Evolutionary conservation across 352 stramenopile genomes (phyloP).

Genomic region (Thalassiosira livingstoniorum): DNA sequence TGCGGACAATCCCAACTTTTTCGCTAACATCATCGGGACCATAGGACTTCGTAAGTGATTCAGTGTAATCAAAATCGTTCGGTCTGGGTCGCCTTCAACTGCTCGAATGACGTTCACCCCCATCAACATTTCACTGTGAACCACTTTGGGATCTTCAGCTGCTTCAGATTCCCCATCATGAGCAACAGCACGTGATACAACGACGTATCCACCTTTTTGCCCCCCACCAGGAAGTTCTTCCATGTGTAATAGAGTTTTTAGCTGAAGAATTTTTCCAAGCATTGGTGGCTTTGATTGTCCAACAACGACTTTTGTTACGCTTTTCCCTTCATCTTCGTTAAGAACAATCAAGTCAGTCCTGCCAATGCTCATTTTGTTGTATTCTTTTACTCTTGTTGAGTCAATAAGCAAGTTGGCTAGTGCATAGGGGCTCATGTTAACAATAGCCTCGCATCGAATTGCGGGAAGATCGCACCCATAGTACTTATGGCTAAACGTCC

Average conservation of each 20-base stretch:
- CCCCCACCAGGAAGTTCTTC: conserved; percentile 56
- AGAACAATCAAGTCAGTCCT: conserved; percentile 72
- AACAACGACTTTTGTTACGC: conserved; percentile 75
- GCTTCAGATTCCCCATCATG: conserved; percentile 47
- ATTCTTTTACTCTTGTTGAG: conserved; percentile 77
- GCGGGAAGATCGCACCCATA: conserved; percentile 79
- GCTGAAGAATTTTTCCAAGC: conserved; percentile 67
- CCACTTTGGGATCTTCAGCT: conserved; percentile 39
- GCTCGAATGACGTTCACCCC: conserved; percentile 78
- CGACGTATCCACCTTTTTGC: conserved; percentile 67
- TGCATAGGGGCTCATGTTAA: conserved; percentile 65
- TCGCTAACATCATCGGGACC: conserved; percentile 76
- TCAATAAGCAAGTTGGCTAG: conserved; percentile 81
- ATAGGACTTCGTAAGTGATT: conserved; percentile 79
- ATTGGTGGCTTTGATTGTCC: conserved; percentile 73
- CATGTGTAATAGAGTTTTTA: conserved; percentile 75
- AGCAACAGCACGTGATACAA: conserved; percentile 73
- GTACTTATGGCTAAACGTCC: conserved; percentile 64
- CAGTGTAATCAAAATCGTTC: conserved; percentile 76
- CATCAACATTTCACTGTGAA: conserved; percentile 79
- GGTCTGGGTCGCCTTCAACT: conserved; percentile 53
- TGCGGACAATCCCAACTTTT: conserved; percentile 64
- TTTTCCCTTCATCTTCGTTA: conserved; percentile 58
- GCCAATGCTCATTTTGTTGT: conserved; percentile 85
- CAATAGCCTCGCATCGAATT: conserved; percentile 68